Evolutionary conservation across 805 yeast genomes (phyloP).

Genomic region (Candida silvicultrix): DNA sequence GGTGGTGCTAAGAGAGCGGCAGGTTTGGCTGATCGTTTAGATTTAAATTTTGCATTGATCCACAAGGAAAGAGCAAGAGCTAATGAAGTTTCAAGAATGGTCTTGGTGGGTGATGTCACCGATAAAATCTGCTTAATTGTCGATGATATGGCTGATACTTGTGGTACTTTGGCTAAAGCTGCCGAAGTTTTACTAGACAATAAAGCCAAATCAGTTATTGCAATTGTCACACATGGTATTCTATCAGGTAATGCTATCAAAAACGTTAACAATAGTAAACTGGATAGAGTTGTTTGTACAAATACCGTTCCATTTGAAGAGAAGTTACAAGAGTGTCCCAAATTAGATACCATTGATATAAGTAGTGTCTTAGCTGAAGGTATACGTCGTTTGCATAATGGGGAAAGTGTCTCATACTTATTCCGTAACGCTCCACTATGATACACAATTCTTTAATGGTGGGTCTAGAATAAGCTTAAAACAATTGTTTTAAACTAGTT

Average conservation of each 20-base stretch:
- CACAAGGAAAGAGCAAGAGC: constrained; percentile 83
- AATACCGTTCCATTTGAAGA: constrained; percentile 76
- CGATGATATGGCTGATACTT: constrained; percentile 88
- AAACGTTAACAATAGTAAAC: constrained; percentile 61
- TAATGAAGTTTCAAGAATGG: constrained; percentile 80
- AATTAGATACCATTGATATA: constrained; percentile 63
- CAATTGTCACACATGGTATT: constrained; percentile 80
- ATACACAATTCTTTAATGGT: not conserved
- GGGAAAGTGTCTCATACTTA: constrained; percentile 77
- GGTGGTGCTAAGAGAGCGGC: constrained; percentile 93
- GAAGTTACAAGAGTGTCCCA: constrained; percentile 50
- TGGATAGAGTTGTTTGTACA: constrained; percentile 69
- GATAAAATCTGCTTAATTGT: constrained; percentile 71
- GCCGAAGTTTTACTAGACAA: constrained; percentile 67
- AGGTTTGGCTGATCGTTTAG: constrained; percentile 71
- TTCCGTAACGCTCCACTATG: constrained; percentile 58
- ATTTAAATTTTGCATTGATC: constrained; percentile 75
- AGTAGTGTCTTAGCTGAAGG: constrained; percentile 75
- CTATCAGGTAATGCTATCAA: constrained; percentile 68
- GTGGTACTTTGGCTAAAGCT: constrained; percentile 81
- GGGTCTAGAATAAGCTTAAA: too few species aligned
- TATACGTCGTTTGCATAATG: constrained; percentile 78
- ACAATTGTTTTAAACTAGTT: too few species aligned
- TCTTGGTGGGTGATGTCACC: constrained; percentile 76
- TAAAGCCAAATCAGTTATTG: constrained; percentile 67